Percentiles rank a stretch among this genome's conserved stretches.
phyloP scores from a whole-genome alignment of 2,329 filamentous ascomycete genomes.

The Pseudocercospora macadamiae region DNA sequence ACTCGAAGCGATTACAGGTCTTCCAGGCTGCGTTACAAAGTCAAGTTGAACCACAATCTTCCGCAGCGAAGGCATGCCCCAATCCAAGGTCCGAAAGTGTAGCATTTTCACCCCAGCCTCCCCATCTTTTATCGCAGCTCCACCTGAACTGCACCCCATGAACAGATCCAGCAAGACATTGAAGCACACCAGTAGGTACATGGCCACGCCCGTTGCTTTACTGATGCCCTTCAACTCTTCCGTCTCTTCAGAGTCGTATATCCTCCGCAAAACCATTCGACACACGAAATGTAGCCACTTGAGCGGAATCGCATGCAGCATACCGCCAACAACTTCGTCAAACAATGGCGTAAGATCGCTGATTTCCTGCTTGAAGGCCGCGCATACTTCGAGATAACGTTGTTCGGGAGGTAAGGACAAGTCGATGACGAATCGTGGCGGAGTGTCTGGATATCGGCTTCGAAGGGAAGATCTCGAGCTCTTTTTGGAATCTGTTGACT shows the following conservation, averaged over 20 bases:
- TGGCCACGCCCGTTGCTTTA: constrained; percentile 52
- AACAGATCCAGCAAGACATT: constrained; percentile 67
- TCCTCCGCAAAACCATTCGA: constrained; percentile 51
- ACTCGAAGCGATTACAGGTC: constrained; percentile 49
- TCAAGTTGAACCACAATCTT: constrained; percentile 46
- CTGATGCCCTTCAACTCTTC: constrained; percentile 64
- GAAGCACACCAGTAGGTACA: constrained; percentile 64
- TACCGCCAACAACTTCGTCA: constrained; percentile 50
- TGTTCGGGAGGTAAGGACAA: constrained; percentile 56
- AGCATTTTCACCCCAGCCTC: constrained; percentile 46
- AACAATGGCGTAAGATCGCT: constrained; percentile 53
- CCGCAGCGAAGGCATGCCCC: constrained; percentile 50
- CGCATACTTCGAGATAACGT: constrained; percentile 56
- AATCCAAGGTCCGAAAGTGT: constrained; percentile 59
- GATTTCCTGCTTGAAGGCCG: constrained; percentile 50
- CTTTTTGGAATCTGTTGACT: not conserved
- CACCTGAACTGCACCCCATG: constrained; percentile 67
- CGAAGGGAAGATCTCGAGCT: constrained; percentile 1
- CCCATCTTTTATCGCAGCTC: constrained; percentile 38
- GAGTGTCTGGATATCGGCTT: constrained; percentile 21
- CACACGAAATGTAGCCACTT: constrained; percentile 44
- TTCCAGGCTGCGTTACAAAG: constrained; percentile 38
- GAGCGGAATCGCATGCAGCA: constrained; percentile 36
- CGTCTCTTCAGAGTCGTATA: constrained; percentile 61
- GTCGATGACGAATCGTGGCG: constrained; percentile 49